Evolutionary conservation across 495 filamentous ascomycete genomes (phyloP), one percentile per base, ranked within the genome.

Genomic region (Penicillium pulvis): DNA sequence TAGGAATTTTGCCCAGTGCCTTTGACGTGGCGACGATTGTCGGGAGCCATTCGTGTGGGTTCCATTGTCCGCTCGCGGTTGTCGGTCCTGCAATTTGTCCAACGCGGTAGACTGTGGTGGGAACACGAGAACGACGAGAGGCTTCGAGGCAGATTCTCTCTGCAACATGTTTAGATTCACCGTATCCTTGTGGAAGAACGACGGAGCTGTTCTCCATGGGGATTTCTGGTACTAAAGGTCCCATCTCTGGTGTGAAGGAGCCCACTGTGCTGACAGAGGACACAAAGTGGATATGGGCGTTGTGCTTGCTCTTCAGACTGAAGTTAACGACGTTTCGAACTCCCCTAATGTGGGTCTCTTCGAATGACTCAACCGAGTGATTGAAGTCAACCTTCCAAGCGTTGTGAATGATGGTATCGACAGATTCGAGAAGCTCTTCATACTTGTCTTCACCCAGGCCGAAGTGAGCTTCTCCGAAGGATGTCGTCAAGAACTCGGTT

Each of bases 341-440:
- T 14, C 84, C 81, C 7, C 65, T 64, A 31, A 87, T 77, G 55
- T 84, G 78, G 5, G 79, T 77, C 41, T 82, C 77, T 60, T 83
- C 77, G 43, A 87, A 88, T 0, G 80, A 81, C 41, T 76, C 74
- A 42, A 86, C 67, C 0, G 81, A 67, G 26, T 77, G 74, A 64
- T 87, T 85, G 73, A 87, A 88, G 67, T 89, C 79, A 23, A 88
- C 85, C 4, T 77, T 79, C 86, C 85, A 89, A 33, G 83, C 81
- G 62, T 85, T 86, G 72, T 88, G 85, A 57, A 87, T 83, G 48
- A 87, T 68, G 10, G 76, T 53, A 79, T 84, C 45, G 67, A 77
- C 77, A 5, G 72, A 66, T 11, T 56, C 14, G 24, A 80, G 60
- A 6, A 86, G 56, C n/a, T 71, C 50, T 4, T 71, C 54, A 63